phyloP scores from a whole-genome alignment of 768 basidiomycete genomes.

The Trametes cinnabarina region DNA sequence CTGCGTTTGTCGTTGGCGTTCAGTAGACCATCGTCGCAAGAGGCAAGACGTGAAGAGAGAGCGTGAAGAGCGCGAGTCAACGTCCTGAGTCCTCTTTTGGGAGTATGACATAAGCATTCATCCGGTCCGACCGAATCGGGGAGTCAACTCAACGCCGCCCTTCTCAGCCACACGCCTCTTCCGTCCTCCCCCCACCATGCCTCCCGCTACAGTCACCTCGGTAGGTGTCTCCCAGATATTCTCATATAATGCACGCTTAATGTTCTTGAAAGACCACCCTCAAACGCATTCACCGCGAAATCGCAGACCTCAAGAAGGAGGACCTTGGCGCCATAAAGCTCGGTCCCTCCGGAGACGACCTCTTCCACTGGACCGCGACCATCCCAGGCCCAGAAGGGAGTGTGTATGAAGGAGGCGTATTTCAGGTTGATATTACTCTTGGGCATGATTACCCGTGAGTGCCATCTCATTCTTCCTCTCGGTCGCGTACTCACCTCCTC shows the following conservation, averaged over 20 bases:
- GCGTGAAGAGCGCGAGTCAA: not conserved
- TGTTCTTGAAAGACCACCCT: slow-evolving; percentile 50
- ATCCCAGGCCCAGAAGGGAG: slow-evolving; percentile 84
- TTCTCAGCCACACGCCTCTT: not conserved
- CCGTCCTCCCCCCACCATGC: slow-evolving; percentile 9
- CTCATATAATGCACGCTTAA: not conserved
- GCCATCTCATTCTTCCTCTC: not conserved
- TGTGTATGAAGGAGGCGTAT: slow-evolving; percentile 77
- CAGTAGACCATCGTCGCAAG: no score
- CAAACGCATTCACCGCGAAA: slow-evolving; percentile 83
- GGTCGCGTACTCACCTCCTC: slow-evolving; percentile 4
- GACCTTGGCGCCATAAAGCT: slow-evolving; percentile 75
- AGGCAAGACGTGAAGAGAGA: not conserved
- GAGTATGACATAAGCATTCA: not conserved
- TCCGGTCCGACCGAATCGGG: no score
- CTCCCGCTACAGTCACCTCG: slow-evolving; percentile 15
- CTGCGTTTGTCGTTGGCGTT: no score
- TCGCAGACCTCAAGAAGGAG: slow-evolving; percentile 77
- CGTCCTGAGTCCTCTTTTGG: not conserved
- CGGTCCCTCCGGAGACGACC: slow-evolving; percentile 57
- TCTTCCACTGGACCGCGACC: slow-evolving; percentile 72
- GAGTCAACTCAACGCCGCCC: not conserved
- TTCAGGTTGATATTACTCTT: slow-evolving; percentile 63
- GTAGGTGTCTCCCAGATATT: not conserved
- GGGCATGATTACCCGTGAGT: slow-evolving; percentile 77